phyloP scores from a whole-genome alignment of 2,329 filamentous ascomycete species.

The Leptosphaerulina australis region DNA sequence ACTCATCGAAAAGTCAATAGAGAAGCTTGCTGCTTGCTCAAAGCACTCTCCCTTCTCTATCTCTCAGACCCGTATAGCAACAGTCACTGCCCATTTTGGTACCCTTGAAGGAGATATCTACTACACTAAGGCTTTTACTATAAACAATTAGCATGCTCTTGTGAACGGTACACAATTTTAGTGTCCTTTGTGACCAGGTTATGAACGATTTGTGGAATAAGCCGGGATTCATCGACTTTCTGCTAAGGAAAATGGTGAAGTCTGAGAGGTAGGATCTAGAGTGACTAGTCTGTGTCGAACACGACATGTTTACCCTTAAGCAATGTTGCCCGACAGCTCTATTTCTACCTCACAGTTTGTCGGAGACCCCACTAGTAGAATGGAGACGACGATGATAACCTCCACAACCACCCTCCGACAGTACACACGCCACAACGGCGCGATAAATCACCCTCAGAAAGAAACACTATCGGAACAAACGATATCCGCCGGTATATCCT shows the following conservation, averaged over 20 bases:
- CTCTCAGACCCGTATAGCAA: slow-evolving; percentile 38
- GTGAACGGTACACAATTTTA: slow-evolving; percentile 52
- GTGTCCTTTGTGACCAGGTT: slow-evolving; percentile 50
- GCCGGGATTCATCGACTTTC: slow-evolving; percentile 51
- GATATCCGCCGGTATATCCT: too few species aligned
- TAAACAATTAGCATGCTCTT: slow-evolving; percentile 50
- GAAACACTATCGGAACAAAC: slow-evolving; percentile 46
- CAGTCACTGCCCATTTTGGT: slow-evolving; percentile 50
- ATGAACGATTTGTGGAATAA: slow-evolving; percentile 55
- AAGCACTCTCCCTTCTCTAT: slow-evolving; percentile 24
- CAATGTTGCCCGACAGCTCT: slow-evolving; percentile 50
- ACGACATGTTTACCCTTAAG: slow-evolving; percentile 54
- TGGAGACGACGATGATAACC: slow-evolving; percentile 22
- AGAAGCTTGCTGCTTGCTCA: slow-evolving; percentile 24
- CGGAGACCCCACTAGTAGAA: slow-evolving; percentile 13
- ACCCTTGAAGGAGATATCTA: slow-evolving; percentile 34
- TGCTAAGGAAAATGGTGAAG: slow-evolving; percentile 46
- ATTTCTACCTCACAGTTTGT: slow-evolving; percentile 45
- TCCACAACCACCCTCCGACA: too few species aligned
- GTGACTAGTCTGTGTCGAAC: slow-evolving; percentile 54
- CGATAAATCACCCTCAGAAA: slow-evolving; percentile 19
- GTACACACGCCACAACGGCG: not conserved
- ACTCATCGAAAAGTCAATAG: slow-evolving; percentile 17
- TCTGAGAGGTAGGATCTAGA: slow-evolving; percentile 48
- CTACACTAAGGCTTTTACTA: slow-evolving; percentile 51